Conservation (phyloP, 2,329 filamentous ascomycete species). For the Meredithiella fracta region DNA sequence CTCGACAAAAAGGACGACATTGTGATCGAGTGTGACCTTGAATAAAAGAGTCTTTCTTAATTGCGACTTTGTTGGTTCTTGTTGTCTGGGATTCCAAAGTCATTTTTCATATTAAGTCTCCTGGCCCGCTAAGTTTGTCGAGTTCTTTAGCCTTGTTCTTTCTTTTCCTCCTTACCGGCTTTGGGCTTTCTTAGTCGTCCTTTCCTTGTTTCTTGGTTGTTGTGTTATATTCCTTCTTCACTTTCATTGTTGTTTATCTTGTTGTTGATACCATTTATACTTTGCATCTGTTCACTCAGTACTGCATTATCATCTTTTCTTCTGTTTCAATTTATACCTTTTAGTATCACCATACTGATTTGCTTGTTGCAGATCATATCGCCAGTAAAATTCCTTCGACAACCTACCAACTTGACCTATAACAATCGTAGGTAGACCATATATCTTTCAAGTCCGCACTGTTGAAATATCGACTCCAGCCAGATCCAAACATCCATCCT, state of each 20-base stretch:
- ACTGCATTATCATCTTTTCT: not conserved
- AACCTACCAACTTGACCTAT: not conserved
- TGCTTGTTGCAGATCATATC: conserved; percentile 1
- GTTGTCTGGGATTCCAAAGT: too few species aligned
- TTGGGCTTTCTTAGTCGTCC: not conserved
- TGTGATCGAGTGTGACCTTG: too few species aligned
- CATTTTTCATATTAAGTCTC: not conserved
- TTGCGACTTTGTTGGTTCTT: not conserved
- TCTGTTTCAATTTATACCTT: conserved; percentile 3
- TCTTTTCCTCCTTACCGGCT: not conserved
- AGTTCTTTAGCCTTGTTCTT: not conserved
- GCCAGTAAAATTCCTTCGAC: not conserved
- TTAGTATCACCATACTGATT: not conserved
- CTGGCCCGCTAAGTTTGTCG: not conserved
- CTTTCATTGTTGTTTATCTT: not conserved
- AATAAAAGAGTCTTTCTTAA: not conserved
- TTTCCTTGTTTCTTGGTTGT: conserved; percentile 8
- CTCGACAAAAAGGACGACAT: too few species aligned
- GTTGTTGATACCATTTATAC: not conserved
- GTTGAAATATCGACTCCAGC: conserved; percentile 4
- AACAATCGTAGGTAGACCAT: not conserved
- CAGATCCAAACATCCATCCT: not conserved
- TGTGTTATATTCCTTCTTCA: conserved; percentile 7
- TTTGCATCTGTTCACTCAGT: conserved; percentile 1
- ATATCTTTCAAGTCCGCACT: not conserved